These are phyloP conservation scores for Cydonia oblonga DNA, from an alignment of 331 rosid species.

Conservation along the genomic window DNA sequence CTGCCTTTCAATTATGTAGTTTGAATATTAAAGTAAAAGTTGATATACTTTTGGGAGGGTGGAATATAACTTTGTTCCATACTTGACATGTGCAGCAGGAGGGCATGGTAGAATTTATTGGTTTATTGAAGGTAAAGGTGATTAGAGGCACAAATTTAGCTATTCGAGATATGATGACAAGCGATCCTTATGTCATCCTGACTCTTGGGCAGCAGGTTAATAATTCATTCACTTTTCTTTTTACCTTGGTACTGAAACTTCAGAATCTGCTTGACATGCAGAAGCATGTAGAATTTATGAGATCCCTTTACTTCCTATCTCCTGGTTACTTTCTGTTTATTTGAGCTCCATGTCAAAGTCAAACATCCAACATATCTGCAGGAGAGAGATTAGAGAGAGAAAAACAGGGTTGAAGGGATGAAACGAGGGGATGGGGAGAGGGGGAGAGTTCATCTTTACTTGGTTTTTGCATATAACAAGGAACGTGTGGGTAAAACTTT, in stretches of 20 bases:
- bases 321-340: neutral
- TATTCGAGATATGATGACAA: constrained; percentile 76
- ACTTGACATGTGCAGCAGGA: constrained; percentile 50
- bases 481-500: neutral
- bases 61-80: constrained; percentile 7
- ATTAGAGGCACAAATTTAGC: constrained; percentile 79
- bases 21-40: constrained; percentile 1
- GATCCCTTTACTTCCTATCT: neutral
- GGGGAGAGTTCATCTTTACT: neutral
- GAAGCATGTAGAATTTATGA: neutral
- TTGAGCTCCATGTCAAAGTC: neutral
- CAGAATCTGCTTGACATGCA: neutral
- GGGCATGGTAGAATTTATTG: constrained; percentile 91
- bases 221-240: constrained; percentile 7
- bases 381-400: neutral
- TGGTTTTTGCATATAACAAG: neutral
- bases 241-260: neutral
- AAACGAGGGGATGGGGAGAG: neutral
- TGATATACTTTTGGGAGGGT: neutral
- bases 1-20: constrained; percentile 11
- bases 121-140: constrained; percentile 83
- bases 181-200: constrained; percentile 88
- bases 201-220: constrained; percentile 81
- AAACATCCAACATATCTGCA: neutral
- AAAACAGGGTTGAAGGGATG: neutral